A percentile compares a stretch with the other conserved stretches of the same genome.
Conservation (phyloP, 2,329 filamentous ascomycete genomes). For the Calonectria pteridis region DNA sequence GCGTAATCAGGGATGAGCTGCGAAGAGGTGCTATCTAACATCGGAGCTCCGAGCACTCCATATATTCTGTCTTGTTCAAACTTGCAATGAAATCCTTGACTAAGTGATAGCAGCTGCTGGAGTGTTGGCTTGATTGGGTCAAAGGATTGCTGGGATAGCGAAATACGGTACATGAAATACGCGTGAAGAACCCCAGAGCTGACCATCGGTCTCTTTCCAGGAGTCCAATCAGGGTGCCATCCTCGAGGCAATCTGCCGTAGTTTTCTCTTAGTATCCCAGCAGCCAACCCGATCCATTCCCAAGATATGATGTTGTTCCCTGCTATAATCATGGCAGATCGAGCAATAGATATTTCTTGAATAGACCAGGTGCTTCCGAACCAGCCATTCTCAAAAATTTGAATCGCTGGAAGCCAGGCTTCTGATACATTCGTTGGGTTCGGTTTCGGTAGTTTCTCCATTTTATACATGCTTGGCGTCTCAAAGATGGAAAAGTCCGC, state of each 20-base stretch:
- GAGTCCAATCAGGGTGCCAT: not conserved
- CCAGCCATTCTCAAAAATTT: slow-evolving; percentile 5
- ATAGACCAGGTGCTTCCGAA: slow-evolving; percentile 14
- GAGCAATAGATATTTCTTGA: slow-evolving; percentile 1
- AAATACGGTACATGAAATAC: slow-evolving; percentile 21
- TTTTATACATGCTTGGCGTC: not conserved
- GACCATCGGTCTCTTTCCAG: not conserved
- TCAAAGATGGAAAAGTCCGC: not conserved
- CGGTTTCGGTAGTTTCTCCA: not conserved
- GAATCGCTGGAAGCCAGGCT: not conserved
- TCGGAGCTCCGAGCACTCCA: not conserved
- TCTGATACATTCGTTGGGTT: not conserved
- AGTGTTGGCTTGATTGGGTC: not conserved
- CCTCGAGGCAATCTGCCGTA: not conserved
- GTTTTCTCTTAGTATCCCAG: slow-evolving; percentile 13
- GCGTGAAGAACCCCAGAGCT: slow-evolving; percentile 1
- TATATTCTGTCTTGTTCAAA: not conserved
- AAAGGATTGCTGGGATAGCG: slow-evolving; percentile 3
- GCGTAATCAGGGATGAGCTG: not conserved
- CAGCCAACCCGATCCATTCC: slow-evolving; percentile 9
- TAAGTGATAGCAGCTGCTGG: not conserved
- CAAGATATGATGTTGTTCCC: not conserved
- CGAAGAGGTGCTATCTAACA: not conserved
- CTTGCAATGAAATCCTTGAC: not conserved
- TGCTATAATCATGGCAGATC: not conserved